Evolutionary conservation across 371 early-diverging fungal species (phyloP).

Genomic region (Mucor racemosus): DNA sequence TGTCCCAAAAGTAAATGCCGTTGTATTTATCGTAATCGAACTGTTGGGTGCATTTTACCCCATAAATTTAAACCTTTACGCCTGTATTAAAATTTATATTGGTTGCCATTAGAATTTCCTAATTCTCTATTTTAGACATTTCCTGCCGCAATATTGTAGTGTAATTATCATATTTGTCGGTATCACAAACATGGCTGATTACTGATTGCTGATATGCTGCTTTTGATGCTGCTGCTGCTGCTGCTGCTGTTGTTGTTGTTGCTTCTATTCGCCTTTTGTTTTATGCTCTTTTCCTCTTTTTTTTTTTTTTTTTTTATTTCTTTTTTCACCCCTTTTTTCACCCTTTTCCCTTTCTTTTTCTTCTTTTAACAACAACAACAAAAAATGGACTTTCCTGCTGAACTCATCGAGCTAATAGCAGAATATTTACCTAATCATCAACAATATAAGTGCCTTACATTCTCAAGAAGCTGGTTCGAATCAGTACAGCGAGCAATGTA

Average conservation of each 20-base stretch:
- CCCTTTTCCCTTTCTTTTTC: background rate
- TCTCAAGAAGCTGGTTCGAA: background rate
- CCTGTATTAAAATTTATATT: background rate
- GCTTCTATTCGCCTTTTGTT: background rate
- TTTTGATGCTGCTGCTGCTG: too few species aligned
- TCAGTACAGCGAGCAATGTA: slow-evolving; percentile 11
- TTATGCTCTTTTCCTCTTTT: background rate
- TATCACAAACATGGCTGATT: background rate
- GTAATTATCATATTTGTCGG: background rate
- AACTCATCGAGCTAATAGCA: slow-evolving; percentile 10
- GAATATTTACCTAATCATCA: background rate
- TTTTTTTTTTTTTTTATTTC: background rate
- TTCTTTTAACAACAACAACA: background rate
- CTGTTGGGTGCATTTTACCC: background rate
- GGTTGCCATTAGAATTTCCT: background rate
- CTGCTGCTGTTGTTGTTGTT: too few species aligned
- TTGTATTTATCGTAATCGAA: too few species aligned
- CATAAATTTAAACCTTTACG: background rate
- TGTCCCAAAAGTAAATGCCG: too few species aligned
- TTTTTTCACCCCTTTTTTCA: background rate
- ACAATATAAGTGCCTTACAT: slow-evolving; percentile 9
- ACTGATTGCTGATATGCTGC: background rate
- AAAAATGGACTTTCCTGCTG: background rate
- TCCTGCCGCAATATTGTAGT: background rate
- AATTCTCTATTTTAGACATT: background rate